Evolutionary conservation across 1,284 basidiomycete species (phyloP), one percentile per base, ranked within the genome.

Genomic region (Sanghuangporus weigelae): DNA sequence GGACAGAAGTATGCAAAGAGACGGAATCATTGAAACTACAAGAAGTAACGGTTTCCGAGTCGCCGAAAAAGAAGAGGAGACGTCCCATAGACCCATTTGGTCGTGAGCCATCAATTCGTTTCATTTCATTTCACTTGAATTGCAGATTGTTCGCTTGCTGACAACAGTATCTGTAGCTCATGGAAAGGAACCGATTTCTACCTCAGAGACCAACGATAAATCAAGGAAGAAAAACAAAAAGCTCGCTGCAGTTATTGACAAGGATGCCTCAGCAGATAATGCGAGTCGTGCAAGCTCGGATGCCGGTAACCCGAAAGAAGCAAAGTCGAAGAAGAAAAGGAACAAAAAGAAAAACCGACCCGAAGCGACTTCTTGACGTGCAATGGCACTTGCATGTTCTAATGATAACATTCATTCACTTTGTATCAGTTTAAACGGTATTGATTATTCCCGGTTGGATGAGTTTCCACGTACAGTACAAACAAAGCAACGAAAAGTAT

Each of bases 61-160:
- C 16, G 2, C 7, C n/a, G 63, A 11, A 76, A 73, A 57, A 81
- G 70, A 79, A 83, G 50, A 80, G 81, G 70, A 77, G 85, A 66
- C 77, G 79, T 48, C 74, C 73, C 0, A 72, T 87, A 49, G 87
- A 90, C 73, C 84, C 84, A 7, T 89, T 89, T 68, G 80, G 83
- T 66, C 86, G 89, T 85, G 71, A 54, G 76, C 69, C n/a, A n/a
- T 16, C 4, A 46, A n/a, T n/a, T n/a, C n/a, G n/a, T n/a, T 46
- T 19, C 21, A n/a, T n/a, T 6, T 4, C 44, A 46, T 46, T 19
- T 19, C 19, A 5, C 44, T 2, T n/a, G 21, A 46, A 7, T 11
- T n/a, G 44, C 21, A 12, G 5, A 19, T 7, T 36, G 16, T 19
- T 35, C 26, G 3, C 3, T 44, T 3, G 2, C 23, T 49, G 48